Conservation (phyloP, 2,329 filamentous ascomycete genomes). For the Amylocarpus encephaloides region DNA sequence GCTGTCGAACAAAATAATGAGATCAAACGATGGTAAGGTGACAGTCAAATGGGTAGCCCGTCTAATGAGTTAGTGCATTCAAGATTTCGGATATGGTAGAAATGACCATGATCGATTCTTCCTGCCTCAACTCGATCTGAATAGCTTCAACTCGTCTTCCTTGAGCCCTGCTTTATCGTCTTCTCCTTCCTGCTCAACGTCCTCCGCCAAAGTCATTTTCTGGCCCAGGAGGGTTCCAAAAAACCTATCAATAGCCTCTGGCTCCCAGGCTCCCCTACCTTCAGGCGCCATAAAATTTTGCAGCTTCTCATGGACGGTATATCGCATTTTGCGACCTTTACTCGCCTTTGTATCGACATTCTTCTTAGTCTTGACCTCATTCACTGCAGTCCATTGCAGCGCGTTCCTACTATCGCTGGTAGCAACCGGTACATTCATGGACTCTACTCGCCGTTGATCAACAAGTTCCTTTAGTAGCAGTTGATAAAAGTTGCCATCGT, state of each 20-base stretch:
- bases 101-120: neutral
- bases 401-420: conserved; percentile 33
- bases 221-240: conserved; percentile 71
- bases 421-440: conserved; percentile 38
- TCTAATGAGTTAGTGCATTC: neutral
- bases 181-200: conserved; percentile 44
- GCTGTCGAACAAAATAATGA: too few relatives aligned
- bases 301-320: conserved; percentile 92
- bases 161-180: conserved; percentile 37
- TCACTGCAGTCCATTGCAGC: conserved; percentile 57
- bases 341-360: conserved; percentile 89
- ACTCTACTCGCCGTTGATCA: conserved; percentile 74
- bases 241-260: conserved; percentile 68
- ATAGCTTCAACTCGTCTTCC: conserved; percentile 30
- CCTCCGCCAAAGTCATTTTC: conserved; percentile 58
- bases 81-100: too few relatives aligned
- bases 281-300: conserved; percentile 98
- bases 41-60: neutral
- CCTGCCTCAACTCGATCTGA: conserved; percentile 21
- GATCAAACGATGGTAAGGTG: too few relatives aligned
- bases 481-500: conserved; percentile 94
- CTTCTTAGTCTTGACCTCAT: conserved; percentile 74
- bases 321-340: conserved; percentile 90
- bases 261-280: conserved; percentile 73
- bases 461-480: conserved; percentile 87